A percentile compares a stretch with the other conserved stretches of the same genome.
phyloP scores from a whole-genome alignment of 768 basidiomycete genomes.

The Nevesoporus exiguus region DNA sequence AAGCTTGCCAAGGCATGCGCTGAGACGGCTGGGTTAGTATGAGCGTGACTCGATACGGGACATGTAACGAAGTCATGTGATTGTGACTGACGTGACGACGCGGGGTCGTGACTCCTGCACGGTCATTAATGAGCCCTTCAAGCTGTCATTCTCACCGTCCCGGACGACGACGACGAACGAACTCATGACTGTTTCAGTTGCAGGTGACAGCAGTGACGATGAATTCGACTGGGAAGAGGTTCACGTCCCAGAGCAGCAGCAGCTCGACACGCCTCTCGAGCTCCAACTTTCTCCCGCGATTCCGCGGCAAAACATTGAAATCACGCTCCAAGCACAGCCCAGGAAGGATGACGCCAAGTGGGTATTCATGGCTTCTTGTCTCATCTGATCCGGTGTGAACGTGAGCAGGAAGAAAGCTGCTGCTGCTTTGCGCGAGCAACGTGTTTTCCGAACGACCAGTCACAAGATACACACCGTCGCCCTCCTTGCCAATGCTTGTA shows the following conservation, averaged over 20 bases:
- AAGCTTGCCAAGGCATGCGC: no score
- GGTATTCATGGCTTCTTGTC: slow-evolving; percentile 21
- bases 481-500: slow-evolving; percentile 69
- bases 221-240: slow-evolving; percentile 84
- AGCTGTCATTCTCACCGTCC: slow-evolving; percentile 2
- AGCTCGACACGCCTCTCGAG: slow-evolving; percentile 21
- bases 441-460: slow-evolving; percentile 68
- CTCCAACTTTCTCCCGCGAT: slow-evolving; percentile 25
- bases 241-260: slow-evolving; percentile 42
- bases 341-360: slow-evolving; percentile 45
- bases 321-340: slow-evolving; percentile 55
- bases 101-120: slow-evolving; percentile 16
- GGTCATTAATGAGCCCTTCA: slow-evolving; percentile 6
- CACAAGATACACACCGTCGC: slow-evolving; percentile 89
- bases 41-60: background rate
- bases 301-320: slow-evolving; percentile 58
- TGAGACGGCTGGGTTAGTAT: no score
- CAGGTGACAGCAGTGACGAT: slow-evolving; percentile 47
- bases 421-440: slow-evolving; percentile 56
- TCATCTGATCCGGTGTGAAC: slow-evolving; percentile 18
- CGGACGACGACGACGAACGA: slow-evolving; percentile 6
- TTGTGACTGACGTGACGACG: slow-evolving; percentile 21
- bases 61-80: slow-evolving; percentile 10
- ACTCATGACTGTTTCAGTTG: slow-evolving; percentile 17
- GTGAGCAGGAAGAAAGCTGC: slow-evolving; percentile 42